These are phyloP conservation scores for Trichoderma erinaceum DNA, from an alignment of 495 filamentous ascomycete genomes.

Conservation along the genomic window DNA sequence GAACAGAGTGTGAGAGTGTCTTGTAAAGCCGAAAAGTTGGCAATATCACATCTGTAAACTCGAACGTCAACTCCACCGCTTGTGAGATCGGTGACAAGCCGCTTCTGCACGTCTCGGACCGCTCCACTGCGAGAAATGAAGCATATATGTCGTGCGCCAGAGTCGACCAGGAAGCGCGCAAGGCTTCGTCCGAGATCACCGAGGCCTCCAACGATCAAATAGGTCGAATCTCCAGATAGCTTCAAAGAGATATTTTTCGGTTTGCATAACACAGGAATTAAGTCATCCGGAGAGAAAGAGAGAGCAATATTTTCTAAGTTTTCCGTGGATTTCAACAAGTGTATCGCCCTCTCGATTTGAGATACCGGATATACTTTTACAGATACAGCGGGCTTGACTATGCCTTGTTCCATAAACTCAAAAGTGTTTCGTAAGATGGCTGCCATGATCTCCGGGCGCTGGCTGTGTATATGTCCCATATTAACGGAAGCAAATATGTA, in stretches of 20 bases:
- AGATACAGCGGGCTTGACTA: too few species aligned
- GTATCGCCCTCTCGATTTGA: too few species aligned
- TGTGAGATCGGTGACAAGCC: not conserved
- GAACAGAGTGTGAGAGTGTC: not conserved
- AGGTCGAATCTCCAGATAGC: not conserved
- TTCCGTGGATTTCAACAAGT: too few species aligned
- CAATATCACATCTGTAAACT: not conserved
- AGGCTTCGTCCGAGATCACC: not conserved
- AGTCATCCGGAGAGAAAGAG: conserved; percentile 20
- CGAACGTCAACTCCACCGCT: not conserved
- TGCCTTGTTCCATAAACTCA: too few species aligned
- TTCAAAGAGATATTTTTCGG: not conserved
- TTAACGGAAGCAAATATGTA: too few species aligned
- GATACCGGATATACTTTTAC: too few species aligned
- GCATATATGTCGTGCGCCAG: not conserved
- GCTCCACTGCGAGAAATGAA: not conserved
- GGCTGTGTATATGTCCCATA: too few species aligned
- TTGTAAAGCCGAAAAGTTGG: not conserved
- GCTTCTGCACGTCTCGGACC: not conserved
- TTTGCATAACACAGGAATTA: not conserved
- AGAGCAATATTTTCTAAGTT: too few species aligned
- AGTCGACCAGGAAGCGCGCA: not conserved
- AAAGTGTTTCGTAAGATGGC: too few species aligned
- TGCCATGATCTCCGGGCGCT: too few species aligned
- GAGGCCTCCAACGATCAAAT: not conserved